Base-by-base conservation (phyloP, 306 rosid genomes). In the Senna tora region DNA sequence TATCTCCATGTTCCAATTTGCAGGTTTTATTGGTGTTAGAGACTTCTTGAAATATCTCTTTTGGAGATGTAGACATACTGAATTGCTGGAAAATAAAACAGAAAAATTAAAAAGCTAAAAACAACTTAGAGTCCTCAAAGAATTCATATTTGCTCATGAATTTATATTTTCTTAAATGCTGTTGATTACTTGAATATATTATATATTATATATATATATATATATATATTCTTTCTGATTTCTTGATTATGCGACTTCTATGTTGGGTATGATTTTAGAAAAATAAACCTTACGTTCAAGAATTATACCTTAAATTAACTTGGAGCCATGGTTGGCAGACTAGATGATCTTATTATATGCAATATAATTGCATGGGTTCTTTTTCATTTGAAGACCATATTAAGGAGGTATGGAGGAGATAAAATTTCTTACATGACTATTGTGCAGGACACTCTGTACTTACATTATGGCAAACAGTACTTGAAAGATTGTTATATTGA, bases 401-500 rank as follows among this genome's bases (percentile, higher is more conserved):
- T 57, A 43, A 10, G 25, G 36, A 65, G 72, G 15, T 30, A 49
- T 36, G 6, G 12, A 56, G 21, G 54, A 20, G 14, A 53, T 75
- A 34, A 51, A 51, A 19, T 43, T 67, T 75, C 4, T 61, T 58
- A 20, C 12, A 39, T 33, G 56, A 10, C 65, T 78, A 71, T 80
- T 58, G 42, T 74, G 75, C 90, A 93, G 97, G 97, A 90, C 80
- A 93, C 96, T 20, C 76, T 93, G 30, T 93, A 88, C 89, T 81
- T 90, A 81, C 96, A 87, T 82, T 59, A 65, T 69, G 98, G 98
- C 19, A 90, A 90, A 75, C 96, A 87, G 43, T 90, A 86, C 83
- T 72, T 93, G 67, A 93, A 69, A 82, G 96, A 93, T 81, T 93
- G 98, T 77, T 93, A 93, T 38, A 80, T 89, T 50, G 98, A 93